A percentile compares a stretch with the other conserved stretches of the same genome.
phyloP scores from a whole-genome alignment of 192 early-diverging fungal species.

The Umbelopsis ramanniana region DNA sequence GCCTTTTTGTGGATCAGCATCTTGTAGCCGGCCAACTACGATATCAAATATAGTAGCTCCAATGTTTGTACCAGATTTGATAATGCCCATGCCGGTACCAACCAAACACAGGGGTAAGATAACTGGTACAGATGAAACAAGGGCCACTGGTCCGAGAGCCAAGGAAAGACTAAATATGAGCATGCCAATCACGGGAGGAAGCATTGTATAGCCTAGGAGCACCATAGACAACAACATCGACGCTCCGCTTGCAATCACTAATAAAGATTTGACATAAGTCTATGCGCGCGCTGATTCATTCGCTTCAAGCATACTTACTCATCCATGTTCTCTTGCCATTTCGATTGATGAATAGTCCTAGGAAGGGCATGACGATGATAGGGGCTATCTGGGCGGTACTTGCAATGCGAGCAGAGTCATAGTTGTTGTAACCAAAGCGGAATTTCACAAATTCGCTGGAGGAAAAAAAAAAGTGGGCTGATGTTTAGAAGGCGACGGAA shows the following conservation, averaged over 20 bases:
- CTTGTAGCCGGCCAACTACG: slow-evolving; percentile 60
- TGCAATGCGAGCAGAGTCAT: slow-evolving; percentile 65
- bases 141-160: slow-evolving; percentile 59
- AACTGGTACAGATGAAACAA: slow-evolving; percentile 62
- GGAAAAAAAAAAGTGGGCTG: background rate
- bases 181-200: slow-evolving; percentile 57
- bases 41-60: slow-evolving; percentile 65
- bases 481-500: background rate
- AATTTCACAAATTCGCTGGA: slow-evolving; percentile 73
- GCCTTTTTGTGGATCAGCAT: slow-evolving; percentile 39
- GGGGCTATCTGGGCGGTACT: slow-evolving; percentile 72
- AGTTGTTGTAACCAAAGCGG: slow-evolving; percentile 65
- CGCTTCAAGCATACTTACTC: slow-evolving; percentile 29
- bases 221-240: slow-evolving; percentile 31
- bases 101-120: slow-evolving; percentile 56
- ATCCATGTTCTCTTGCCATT: slow-evolving; percentile 63
- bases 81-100: slow-evolving; percentile 65
- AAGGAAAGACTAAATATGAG: slow-evolving; percentile 63
- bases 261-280: background rate
- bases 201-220: slow-evolving; percentile 56
- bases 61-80: slow-evolving; percentile 67
- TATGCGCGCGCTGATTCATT: background rate
- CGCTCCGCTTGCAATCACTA: slow-evolving; percentile 39
- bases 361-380: slow-evolving; percentile 68
- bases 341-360: slow-evolving; percentile 72